A percentile compares a stretch with the other conserved stretches of the same genome.
These are phyloP conservation scores for Penicillium sp. DNA, from an alignment of 2,329 filamentous ascomycete genomes.

Conservation along the genomic window DNA sequence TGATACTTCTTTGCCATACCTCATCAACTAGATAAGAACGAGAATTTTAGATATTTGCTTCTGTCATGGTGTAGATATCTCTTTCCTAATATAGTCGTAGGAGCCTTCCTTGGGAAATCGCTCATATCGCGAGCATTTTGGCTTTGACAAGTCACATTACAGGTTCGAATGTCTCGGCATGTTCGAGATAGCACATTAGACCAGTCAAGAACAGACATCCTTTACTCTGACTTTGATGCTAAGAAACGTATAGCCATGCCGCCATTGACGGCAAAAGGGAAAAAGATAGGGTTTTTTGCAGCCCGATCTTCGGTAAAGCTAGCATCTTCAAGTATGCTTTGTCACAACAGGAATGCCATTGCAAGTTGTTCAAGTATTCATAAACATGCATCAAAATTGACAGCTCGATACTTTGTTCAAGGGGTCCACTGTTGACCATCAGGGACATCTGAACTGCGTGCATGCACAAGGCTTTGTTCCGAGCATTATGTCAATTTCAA, in stretches of 20 bases:
- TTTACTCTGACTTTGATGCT: slow-evolving; percentile 26
- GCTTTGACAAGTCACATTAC: slow-evolving; percentile 28
- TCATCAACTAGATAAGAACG: not conserved
- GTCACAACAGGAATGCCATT: not conserved
- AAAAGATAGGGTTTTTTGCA: no score
- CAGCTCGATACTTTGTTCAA: not conserved
- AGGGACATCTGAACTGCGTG: not conserved
- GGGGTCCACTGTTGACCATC: slow-evolving; percentile 2
- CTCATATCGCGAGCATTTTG: slow-evolving; percentile 26
- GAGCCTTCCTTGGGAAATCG: slow-evolving; percentile 24
- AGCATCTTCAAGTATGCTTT: not conserved
- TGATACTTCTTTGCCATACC: not conserved
- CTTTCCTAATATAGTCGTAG: not conserved
- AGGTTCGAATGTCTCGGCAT: not conserved
- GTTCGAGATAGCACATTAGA: not conserved
- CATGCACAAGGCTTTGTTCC: not conserved
- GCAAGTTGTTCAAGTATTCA: not conserved
- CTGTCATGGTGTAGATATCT: no score
- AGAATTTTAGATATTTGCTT: no score
- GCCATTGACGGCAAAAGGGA: no score
- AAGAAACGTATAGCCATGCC: no score
- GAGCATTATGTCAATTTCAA: no score
- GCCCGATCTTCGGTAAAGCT: not conserved
- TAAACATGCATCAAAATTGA: not conserved
- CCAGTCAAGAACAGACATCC: not conserved